These are phyloP conservation scores for Talaromyces sp. DNA, from an alignment of 2,329 filamentous ascomycete genomes.

Conservation along the genomic window DNA sequence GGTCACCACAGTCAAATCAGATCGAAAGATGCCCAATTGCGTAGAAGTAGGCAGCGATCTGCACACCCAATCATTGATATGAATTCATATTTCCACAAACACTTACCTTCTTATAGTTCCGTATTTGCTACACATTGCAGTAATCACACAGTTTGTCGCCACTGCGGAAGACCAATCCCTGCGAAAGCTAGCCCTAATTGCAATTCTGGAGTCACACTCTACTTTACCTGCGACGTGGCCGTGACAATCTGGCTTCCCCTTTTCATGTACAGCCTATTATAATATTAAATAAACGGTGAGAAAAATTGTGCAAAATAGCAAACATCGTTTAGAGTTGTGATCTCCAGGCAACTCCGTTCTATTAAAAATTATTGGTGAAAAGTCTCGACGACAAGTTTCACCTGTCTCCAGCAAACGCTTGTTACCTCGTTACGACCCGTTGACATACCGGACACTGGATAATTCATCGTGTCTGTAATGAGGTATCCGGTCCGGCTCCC, in stretches of 20 bases:
- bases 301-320: neutral
- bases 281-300: slow-evolving; percentile 3
- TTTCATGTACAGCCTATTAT: neutral
- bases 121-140: neutral
- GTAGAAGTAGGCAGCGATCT: neutral
- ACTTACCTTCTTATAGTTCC: neutral
- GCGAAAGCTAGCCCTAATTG: slow-evolving; percentile 3
- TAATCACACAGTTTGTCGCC: neutral
- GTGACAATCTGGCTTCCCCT: neutral
- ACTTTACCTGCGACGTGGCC: slow-evolving; percentile 8
- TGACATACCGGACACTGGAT: neutral
- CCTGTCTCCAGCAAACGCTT: neutral
- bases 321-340: neutral
- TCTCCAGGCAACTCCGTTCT: slow-evolving; percentile 10
- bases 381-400: neutral
- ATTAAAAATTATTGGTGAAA: neutral
- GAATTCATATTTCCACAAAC: neutral
- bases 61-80: neutral
- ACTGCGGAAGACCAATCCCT: neutral
- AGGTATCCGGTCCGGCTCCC: neutral
- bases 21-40: neutral
- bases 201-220: slow-evolving; percentile 9
- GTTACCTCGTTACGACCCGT: neutral
- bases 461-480: neutral
- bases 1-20: neutral